Evolutionary conservation across 2,329 filamentous ascomycete species (phyloP), one percentile per base, ranked within the genome.

Genomic region (Plectosphaerella plurivora): DNA sequence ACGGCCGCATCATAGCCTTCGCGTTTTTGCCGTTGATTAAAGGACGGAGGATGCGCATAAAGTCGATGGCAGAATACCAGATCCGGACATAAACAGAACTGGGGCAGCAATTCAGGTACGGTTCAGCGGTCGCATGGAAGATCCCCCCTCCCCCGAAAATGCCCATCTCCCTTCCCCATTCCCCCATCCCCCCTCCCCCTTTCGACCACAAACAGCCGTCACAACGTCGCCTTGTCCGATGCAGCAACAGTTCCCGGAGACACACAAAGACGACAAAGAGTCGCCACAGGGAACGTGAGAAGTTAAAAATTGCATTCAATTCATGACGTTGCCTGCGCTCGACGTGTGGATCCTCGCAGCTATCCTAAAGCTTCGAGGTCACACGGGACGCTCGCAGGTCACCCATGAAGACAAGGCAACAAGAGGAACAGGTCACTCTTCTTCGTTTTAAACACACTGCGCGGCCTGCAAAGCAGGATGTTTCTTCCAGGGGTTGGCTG

Each of bases 281-380:
- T 33, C 28, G 28, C 28, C 28, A 49, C 51, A 46, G 54, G 41
- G n/a, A 18, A 44, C n/a, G 50, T 49, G 47, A 53, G 55, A 53
- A 49, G 51, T 50, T 55, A 54, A 56, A 56, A 53, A 51, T 55
- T 53, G 46, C 55, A 49, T 53, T 55, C 44, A 55, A 44, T 46
- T 41, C 48, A 49, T 52, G 47, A 47, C 39, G 45, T 52, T 54
- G 28, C 52, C 47, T 52, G 50, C 52, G 20, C 50, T 46, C 55
- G 50, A 47, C 47, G 45, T 52, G 28, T 33, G 50, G 51, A 45
- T 36, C 51, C 42, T 37, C 53, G 55, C 55, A 56, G 53, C 55
- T 50, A 56, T 9, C 28, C 55, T 47, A 35, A 56, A 56, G 41
- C 22, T 53, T 55, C 53, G 53, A 55, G 53, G 47, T 47, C 51